Evolutionary conservation across 1,284 basidiomycete genomes (phyloP).

Genomic region (Apiotrichum laibachii): DNA sequence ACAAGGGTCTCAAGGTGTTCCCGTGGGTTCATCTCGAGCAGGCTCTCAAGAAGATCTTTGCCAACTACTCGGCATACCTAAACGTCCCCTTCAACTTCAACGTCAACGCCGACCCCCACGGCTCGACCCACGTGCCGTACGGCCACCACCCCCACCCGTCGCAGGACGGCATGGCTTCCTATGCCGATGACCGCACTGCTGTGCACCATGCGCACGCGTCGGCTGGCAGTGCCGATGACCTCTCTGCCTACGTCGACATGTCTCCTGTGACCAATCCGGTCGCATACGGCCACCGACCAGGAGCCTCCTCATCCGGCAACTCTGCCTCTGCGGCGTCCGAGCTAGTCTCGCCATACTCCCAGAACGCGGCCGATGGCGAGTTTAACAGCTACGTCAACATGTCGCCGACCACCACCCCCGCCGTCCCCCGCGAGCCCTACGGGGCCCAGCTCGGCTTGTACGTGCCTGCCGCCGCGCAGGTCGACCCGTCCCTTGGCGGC

Average conservation of each 20-base stretch:
- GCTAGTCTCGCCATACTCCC: background rate
- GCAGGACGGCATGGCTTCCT: slow-evolving; percentile 11
- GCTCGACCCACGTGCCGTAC: slow-evolving; percentile 8
- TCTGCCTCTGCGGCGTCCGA: background rate
- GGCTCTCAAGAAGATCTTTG: slow-evolving; percentile 86
- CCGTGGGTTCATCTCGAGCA: slow-evolving; percentile 78
- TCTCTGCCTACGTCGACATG: slow-evolving; percentile 10
- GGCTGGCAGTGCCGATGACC: background rate
- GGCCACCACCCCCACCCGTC: slow-evolving; percentile 11
- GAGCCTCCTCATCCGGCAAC: background rate
- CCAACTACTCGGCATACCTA: slow-evolving; percentile 64
- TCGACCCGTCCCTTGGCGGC: background rate
- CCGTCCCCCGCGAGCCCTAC: slow-evolving; percentile 1
- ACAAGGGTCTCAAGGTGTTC: slow-evolving; percentile 97
- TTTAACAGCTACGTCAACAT: slow-evolving; percentile 16
- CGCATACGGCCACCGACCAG: background rate
- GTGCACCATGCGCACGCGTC: slow-evolving; percentile 5
- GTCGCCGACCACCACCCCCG: slow-evolving; percentile 2
- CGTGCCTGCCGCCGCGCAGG: background rate
- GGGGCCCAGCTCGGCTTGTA: slow-evolving; percentile 2
- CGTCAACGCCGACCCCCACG: slow-evolving; percentile 3
- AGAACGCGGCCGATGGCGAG: background rate
- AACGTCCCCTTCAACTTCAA: slow-evolving; percentile 7
- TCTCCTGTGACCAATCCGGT: background rate
- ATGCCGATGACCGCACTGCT: slow-evolving; percentile 12